Evolutionary conservation across 192 early-diverging fungal genomes (phyloP).

Genomic region (Linderina pennispora): DNA sequence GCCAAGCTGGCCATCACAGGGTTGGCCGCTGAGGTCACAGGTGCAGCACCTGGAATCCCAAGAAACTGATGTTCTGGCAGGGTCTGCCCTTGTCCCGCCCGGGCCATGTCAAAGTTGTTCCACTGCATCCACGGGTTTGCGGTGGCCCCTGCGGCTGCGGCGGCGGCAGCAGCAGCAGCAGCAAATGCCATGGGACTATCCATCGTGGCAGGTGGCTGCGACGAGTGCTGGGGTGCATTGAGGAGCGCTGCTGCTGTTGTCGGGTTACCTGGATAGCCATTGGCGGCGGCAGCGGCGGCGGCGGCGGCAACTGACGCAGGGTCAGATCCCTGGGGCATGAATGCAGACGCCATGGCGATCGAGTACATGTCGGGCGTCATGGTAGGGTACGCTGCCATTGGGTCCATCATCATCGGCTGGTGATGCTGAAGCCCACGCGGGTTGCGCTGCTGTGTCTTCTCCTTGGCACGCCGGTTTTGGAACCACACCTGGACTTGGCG

Average conservation of each 20-base stretch:
- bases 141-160: slow-evolving; percentile 3
- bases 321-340: slow-evolving; percentile 16
- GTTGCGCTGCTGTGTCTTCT: slow-evolving; percentile 49
- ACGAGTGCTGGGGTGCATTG: slow-evolving; percentile 3
- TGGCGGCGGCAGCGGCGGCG: slow-evolving; percentile 2
- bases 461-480: slow-evolving; percentile 84
- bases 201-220: slow-evolving; percentile 6
- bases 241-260: slow-evolving; percentile 3
- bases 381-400: slow-evolving; percentile 17
- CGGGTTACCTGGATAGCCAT: slow-evolving; percentile 3
- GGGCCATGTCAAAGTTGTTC: too few species aligned
- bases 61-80: too few species aligned
- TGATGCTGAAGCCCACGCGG: slow-evolving; percentile 30
- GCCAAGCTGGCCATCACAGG: too few species aligned
- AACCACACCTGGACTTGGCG: slow-evolving; percentile 82
- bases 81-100: too few species aligned
- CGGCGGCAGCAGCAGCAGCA: slow-evolving; percentile 8
- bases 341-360: slow-evolving; percentile 23
- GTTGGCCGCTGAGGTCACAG: too few species aligned
- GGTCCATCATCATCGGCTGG: slow-evolving; percentile 19
- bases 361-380: slow-evolving; percentile 24
- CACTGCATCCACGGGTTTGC: slow-evolving; percentile 31
- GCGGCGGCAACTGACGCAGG: neutral
- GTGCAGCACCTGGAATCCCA: too few species aligned
- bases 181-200: slow-evolving; percentile 21